Conservation (phyloP, 148 eudicot genomes). For the Amaranthus cruentus region DNA sequence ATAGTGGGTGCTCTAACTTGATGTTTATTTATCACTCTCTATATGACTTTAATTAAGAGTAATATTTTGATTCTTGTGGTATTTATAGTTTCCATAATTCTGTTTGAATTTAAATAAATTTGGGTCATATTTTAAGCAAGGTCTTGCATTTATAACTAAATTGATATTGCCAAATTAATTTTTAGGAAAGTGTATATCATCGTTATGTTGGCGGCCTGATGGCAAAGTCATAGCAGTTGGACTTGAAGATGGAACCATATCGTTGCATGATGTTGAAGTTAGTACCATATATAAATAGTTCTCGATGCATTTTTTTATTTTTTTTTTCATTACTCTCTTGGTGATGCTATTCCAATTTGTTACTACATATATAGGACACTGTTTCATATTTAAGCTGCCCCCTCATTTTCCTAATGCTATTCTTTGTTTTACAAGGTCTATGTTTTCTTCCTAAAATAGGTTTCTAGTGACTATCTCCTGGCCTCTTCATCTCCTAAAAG, state of each 20-base stretch:
- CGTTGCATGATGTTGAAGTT: slow-evolving; percentile 94
- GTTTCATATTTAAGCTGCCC: background rate
- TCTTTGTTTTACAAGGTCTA: background rate
- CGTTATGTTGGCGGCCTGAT: slow-evolving; percentile 99
- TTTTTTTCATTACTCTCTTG: background rate
- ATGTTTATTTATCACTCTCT: no score
- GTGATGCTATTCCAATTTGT: background rate
- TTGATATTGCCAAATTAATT: slow-evolving; percentile 11
- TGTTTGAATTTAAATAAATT: background rate
- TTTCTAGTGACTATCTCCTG: background rate
- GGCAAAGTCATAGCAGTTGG: slow-evolving; percentile 96
- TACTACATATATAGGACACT: background rate
- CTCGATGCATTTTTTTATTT: background rate
- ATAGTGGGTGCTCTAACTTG: no score
- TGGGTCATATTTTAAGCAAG: background rate
- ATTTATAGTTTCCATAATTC: background rate
- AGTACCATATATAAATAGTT: slow-evolving; percentile 28
- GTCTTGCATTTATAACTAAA: background rate
- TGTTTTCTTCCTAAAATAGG: background rate
- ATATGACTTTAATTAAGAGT: no score
- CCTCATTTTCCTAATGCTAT: background rate
- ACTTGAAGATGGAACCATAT: slow-evolving; percentile 90
- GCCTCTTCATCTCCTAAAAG: background rate
- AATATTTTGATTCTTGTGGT: background rate
- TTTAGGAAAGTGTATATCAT: slow-evolving; percentile 73